Base-by-base conservation (phyloP, 805 yeast genomes). In the Candida cerambycidarum region DNA sequence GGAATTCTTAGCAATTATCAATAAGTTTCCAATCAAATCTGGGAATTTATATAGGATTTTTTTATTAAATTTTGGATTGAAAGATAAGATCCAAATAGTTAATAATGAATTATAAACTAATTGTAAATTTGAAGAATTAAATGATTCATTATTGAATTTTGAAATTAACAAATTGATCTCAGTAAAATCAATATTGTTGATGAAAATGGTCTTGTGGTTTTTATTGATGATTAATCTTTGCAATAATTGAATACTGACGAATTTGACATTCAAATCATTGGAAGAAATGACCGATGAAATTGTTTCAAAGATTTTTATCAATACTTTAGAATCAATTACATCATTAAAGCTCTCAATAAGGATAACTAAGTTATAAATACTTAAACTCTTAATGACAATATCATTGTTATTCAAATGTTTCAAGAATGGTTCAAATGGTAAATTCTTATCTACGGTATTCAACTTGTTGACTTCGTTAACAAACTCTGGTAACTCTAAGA, bases 71-170 rank as follows among this genome's bases (percentile, higher is more conserved):
- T 59, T 50, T n/a, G 63, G 62, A 60, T 79, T 83, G 67, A 92
- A 93, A 3, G 96, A 80, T 47, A 89, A 71, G 41, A 89, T 72
- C 99, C 99, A 93, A 36, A 88, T 70, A 16, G 83, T 73, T 58
- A 93, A 73, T 50, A 92, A 75, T 5, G 83, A 73, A 55, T 86
- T 79, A 67, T 93, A 93, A 61, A 85, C 89, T 53, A 89, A 76
- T 69, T 93, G 99, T 47, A 90, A 74, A 45, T 80, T 82, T 15
- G 68, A 56, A 6, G 69, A 52, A 48, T 69, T 67, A 18, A 38
- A 40, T 16, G 34, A 41, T 28, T 40, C 43, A 36, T 38, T 40
- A 27, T 42, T 43, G 18, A 45, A 44, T 31, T 43, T 33, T 13
- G 38, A 21, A 19, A 49, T 38, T 8, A 46, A 30, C 5, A 40